A percentile compares a stretch with the other conserved stretches of the same genome.
Conservation (phyloP, 1,284 basidiomycete genomes). For the Calocybe gambosa region DNA sequence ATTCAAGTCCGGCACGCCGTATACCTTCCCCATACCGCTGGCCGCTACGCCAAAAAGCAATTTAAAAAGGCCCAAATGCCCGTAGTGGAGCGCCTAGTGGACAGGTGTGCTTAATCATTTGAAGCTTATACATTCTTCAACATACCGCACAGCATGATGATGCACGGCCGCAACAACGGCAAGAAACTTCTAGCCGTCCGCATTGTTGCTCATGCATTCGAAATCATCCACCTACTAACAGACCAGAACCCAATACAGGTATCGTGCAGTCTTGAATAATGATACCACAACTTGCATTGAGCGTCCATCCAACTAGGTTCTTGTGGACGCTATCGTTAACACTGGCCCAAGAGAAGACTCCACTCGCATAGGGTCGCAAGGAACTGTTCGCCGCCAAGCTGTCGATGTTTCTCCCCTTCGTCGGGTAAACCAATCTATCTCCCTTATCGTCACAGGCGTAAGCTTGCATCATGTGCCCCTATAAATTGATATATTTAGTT, state of each 20-base stretch:
- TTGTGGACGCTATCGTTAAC: conserved; percentile 99
- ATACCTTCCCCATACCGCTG: conserved; percentile 97
- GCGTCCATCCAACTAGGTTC: conserved; percentile 40
- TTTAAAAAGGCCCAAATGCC: conserved; percentile 99
- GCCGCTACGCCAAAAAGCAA: conserved; percentile 99
- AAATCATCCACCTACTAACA: conserved; percentile 99
- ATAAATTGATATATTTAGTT: conserved; percentile 2
- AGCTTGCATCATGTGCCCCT: conserved; percentile 23
- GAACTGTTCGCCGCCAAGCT: conserved; percentile 99
- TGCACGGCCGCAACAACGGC: conserved; percentile 99
- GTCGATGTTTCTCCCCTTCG: conserved; percentile 99
- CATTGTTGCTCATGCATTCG: conserved; percentile 99
- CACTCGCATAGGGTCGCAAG: conserved; percentile 99
- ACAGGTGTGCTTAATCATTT: conserved; percentile 61
- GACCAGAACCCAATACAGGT: conserved; percentile 99
- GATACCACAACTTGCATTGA: conserved; percentile 2
- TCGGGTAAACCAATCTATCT: conserved; percentile 96
- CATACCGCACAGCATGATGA: conserved; percentile 75
- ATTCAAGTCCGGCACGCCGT: conserved; percentile 99
- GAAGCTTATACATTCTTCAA: conserved; percentile 1
- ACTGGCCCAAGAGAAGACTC: conserved; percentile 99
- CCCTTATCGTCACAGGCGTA: conserved; percentile 94
- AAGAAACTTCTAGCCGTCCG: conserved; percentile 99
- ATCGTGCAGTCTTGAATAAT: conserved; percentile 1
- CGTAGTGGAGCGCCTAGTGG: conserved; percentile 98